Base-by-base conservation (phyloP, 2,329 filamentous ascomycete species). In the Paecilomyces fulvus region DNA sequence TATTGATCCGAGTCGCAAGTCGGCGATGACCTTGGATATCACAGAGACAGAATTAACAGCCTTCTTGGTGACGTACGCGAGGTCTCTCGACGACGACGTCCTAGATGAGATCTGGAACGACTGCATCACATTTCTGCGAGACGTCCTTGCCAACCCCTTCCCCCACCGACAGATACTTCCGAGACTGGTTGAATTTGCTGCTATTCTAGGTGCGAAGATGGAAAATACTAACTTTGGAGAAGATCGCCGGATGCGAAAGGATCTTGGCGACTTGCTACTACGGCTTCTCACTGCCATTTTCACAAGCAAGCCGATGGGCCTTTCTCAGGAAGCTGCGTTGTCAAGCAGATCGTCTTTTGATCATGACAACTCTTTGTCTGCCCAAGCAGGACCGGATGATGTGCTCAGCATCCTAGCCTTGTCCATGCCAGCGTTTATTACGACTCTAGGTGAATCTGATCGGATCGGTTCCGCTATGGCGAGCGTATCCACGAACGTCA, bases 31-130 rank as follows among this genome's bases (percentile, higher is more conserved):
- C 0, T 89, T 94, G 17, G 87, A 89, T 51, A 76, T 99, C 9
- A 85, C 85, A 55, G 91, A 96, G 65, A 83, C 84, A 0, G 92
- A 96, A 65, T 78, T 99, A 10, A 89, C 92, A 8, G 83, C 88
- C 8, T 99, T 99, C 70, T 74, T 97, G 49, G 89, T 96, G 7
- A 89, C 94, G 60, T 99, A 99, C 71, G 87, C 91, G 0, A 83
- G 83, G 30, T 94, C 92, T 0, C 79, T 97, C 11, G 94, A 99
- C 67, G 94, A 99, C 65, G 94, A 99, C 75, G 89, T 94, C 14
- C 92, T 96, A 82, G 94, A 99, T 65, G 94, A 99, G 73, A 96
- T 99, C 52, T 99, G 94, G 94, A 81, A 86, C 46, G 92, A 99
- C 69, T 99, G 92, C 70, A 90, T 92, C 65, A 83, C 87, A 0